Evolutionary conservation across 2,329 filamentous ascomycete genomes (phyloP).

Genomic region (Verruconis gallopava): DNA sequence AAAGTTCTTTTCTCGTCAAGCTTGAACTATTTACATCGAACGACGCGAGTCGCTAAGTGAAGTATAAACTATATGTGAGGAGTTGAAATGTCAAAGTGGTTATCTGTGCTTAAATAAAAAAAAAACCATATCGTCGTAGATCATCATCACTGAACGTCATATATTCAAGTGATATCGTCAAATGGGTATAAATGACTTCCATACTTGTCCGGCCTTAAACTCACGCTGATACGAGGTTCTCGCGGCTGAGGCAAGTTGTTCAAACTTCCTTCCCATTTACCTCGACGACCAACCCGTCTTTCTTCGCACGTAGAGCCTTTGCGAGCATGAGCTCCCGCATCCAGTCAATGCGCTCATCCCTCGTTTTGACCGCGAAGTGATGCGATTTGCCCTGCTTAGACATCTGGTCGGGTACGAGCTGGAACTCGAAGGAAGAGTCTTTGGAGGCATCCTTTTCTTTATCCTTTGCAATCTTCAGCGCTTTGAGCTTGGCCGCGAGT

Average conservation of each 20-base stretch:
- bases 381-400: constrained; percentile 58
- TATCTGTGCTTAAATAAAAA: too few relatives aligned
- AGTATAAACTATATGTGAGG: too few relatives aligned
- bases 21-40: too few relatives aligned
- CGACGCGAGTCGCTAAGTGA: too few relatives aligned
- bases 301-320: constrained; percentile 75
- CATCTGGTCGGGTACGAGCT: constrained; percentile 57
- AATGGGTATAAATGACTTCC: too few relatives aligned
- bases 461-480: constrained; percentile 47
- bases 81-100: too few relatives aligned
- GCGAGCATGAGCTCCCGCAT: constrained; percentile 88
- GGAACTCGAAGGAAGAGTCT: constrained; percentile 63
- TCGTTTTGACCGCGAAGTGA: constrained; percentile 78
- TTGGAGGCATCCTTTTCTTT: constrained; percentile 42
- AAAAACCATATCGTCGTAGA: too few relatives aligned
- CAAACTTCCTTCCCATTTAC: constrained; percentile 8
- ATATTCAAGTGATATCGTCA: too few relatives aligned
- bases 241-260: neutral
- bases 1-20: too few relatives aligned
- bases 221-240: too few relatives aligned
- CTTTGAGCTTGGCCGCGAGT: constrained; percentile 76
- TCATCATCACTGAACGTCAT: too few relatives aligned
- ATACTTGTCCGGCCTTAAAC: too few relatives aligned
- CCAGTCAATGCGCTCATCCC: constrained; percentile 93
- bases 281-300: constrained; percentile 65